Percentiles rank a stretch among this genome's conserved stretches.
These are phyloP conservation scores for Didymella glomerata DNA, from an alignment of 2,329 filamentous ascomycete genomes.

Conservation along the genomic window DNA sequence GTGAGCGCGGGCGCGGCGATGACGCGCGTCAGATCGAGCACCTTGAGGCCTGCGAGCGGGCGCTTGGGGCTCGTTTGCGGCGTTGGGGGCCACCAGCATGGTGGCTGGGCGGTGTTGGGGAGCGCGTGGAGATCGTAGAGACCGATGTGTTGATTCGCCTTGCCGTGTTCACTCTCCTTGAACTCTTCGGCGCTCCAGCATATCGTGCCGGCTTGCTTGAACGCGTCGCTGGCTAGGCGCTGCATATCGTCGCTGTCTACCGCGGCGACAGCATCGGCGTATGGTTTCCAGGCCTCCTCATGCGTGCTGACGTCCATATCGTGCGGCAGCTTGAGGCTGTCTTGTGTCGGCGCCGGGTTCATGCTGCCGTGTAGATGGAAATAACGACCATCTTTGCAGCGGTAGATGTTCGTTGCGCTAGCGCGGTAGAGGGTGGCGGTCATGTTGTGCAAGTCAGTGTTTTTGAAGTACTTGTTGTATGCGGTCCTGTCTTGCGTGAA, in stretches of 20 bases:
- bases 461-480: constrained; percentile 39
- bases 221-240: constrained; percentile 47
- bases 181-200: constrained; percentile 52
- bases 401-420: constrained; percentile 58
- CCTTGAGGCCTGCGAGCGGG: constrained; percentile 59
- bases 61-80: constrained; percentile 45
- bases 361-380: constrained; percentile 60
- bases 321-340: constrained; percentile 49
- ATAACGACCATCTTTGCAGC: constrained; percentile 56
- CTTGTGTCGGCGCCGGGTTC: constrained; percentile 57
- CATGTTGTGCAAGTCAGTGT: constrained; percentile 37
- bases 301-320: constrained; percentile 32
- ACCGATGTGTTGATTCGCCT: constrained; percentile 54
- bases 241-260: constrained; percentile 50
- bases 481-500: constrained; percentile 15
- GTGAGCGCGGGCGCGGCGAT: constrained; percentile 60
- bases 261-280: constrained; percentile 46
- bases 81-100: constrained; percentile 55
- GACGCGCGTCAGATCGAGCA: constrained; percentile 61
- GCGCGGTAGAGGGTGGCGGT: constrained; percentile 37
- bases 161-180: constrained; percentile 52
- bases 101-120: constrained; percentile 38
- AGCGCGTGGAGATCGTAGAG: constrained; percentile 52
- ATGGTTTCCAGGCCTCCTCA: constrained; percentile 47
- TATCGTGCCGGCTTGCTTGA: constrained; percentile 54